Evolutionary conservation across 192 early-diverging fungal genomes (phyloP).

Genomic region (Gamsiella multidivaricata): DNA sequence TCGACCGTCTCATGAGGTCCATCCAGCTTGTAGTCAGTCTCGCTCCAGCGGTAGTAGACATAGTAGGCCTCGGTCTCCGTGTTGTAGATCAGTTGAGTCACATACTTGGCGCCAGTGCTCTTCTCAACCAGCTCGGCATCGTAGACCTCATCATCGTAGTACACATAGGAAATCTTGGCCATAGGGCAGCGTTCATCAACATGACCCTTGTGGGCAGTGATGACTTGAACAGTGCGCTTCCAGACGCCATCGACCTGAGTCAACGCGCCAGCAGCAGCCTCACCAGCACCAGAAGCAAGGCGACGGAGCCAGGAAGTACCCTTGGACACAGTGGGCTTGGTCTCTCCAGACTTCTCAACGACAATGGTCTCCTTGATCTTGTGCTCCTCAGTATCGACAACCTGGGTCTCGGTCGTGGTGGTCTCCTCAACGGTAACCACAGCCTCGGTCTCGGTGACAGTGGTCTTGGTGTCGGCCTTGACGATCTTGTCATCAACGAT

Average conservation of each 20-base stretch:
- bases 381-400: no score
- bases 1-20: conserved; percentile 30
- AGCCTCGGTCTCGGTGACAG: neutral
- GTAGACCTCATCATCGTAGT: conserved; percentile 33
- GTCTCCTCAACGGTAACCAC: conserved; percentile 14
- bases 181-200: conserved; percentile 20
- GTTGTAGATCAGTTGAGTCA: conserved; percentile 10
- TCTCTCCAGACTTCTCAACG: no score
- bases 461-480: neutral
- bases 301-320: conserved; percentile 31
- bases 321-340: conserved; percentile 27
- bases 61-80: conserved; percentile 1
- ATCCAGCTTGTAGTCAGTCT: conserved; percentile 30
- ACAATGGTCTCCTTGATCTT: conserved; percentile 16
- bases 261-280: conserved; percentile 12
- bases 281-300: conserved; percentile 4
- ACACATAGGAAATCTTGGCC: conserved; percentile 23
- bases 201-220: conserved; percentile 26
- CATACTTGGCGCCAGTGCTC: conserved; percentile 23
- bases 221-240: conserved; percentile 26
- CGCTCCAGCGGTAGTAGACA: conserved; percentile 25
- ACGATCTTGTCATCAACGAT: neutral
- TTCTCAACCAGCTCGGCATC: conserved; percentile 21
- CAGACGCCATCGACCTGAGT: conserved; percentile 18
- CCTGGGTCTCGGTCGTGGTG: no score